Evolutionary conservation across 116 monocot species (phyloP).

Genomic region (Posidonia oceanica): DNA sequence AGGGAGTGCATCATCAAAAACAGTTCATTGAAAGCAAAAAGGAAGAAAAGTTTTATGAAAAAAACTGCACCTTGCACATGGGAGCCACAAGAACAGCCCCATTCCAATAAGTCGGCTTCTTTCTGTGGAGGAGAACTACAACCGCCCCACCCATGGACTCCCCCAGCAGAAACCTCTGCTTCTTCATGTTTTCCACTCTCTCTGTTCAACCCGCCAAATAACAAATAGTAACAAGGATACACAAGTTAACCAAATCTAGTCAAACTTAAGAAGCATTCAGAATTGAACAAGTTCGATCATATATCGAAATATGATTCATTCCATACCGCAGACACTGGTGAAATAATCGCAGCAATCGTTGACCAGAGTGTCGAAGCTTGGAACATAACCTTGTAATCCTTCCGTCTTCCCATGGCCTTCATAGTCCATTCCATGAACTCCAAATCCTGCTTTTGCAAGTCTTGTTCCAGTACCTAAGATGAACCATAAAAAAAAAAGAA

Average conservation of each 20-base stretch:
- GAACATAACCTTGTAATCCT: slow-evolving; percentile 63
- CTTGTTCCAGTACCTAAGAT: slow-evolving; percentile 34
- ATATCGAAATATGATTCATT: not conserved
- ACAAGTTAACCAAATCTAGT: not conserved
- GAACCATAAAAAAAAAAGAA: not conserved
- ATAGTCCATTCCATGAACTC: slow-evolving; percentile 66
- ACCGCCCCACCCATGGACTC: slow-evolving; percentile 92
- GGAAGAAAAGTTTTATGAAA: not conserved
- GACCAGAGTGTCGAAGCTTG: slow-evolving; percentile 45
- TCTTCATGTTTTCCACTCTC: slow-evolving; percentile 34
- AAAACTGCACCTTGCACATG: slow-evolving; percentile 60
- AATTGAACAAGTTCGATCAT: not conserved
- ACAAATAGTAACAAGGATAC: not conserved
- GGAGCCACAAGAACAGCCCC: slow-evolving; percentile 77
- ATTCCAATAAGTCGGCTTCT: slow-evolving; percentile 45
- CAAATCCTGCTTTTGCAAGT: slow-evolving; percentile 60
- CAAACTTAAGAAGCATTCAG: too few relatives aligned
- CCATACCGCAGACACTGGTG: slow-evolving; percentile 34
- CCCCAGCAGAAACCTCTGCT: slow-evolving; percentile 45
- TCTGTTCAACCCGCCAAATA: slow-evolving; percentile 16
- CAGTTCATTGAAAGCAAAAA: not conserved
- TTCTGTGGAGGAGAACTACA: slow-evolving; percentile 39
- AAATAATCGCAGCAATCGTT: slow-evolving; percentile 47
- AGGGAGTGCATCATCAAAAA: too few relatives aligned
- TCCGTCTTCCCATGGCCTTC: slow-evolving; percentile 71